A percentile compares a stretch with the other conserved stretches of the same genome.
Conservation (phyloP, 306 rosid genomes). For the Parietaria judaica region DNA sequence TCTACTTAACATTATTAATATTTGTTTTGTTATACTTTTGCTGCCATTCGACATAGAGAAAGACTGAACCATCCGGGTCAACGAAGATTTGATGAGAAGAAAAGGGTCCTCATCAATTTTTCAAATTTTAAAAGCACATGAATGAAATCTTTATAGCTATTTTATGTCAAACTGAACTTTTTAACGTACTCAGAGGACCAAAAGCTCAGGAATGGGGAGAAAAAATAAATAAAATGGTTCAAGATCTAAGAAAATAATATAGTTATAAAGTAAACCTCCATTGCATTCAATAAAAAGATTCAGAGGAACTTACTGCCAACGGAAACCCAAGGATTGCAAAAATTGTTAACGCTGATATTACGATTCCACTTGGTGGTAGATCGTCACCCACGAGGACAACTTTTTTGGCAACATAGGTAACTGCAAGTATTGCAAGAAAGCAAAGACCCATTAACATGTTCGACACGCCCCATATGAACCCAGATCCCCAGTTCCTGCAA, state of each 20-base stretch:
- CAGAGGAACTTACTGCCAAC: constrained; percentile 53
- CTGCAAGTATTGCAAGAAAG: constrained; percentile 64
- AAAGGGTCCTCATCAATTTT: background rate
- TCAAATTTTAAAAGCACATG: too few relatives aligned
- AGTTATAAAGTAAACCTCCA: too few relatives aligned
- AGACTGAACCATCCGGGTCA: background rate
- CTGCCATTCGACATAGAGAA: background rate
- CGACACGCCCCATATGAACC: constrained; percentile 86
- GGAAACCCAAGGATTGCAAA: constrained; percentile 86
- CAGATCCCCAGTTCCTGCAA: constrained; percentile 79
- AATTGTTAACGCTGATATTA: constrained; percentile 49
- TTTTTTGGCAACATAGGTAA: constrained; percentile 56
- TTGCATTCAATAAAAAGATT: constrained; percentile 17
- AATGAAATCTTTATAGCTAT: too few relatives aligned
- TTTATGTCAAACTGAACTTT: too few relatives aligned
- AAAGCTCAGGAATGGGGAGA: too few relatives aligned
- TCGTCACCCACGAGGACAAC: constrained; percentile 40
- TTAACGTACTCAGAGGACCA: too few relatives aligned
- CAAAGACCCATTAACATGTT: constrained; percentile 74
- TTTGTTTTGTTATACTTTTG: background rate
- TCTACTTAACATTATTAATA: background rate
- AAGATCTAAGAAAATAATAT: too few relatives aligned
- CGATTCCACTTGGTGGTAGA: constrained; percentile 59
- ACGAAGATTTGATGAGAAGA: background rate
- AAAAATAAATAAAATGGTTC: too few relatives aligned